Evolutionary conservation across 2,329 filamentous ascomycete species (phyloP), one percentile per base, ranked within the genome.

Genomic region (Pseudonectria foliicola): DNA sequence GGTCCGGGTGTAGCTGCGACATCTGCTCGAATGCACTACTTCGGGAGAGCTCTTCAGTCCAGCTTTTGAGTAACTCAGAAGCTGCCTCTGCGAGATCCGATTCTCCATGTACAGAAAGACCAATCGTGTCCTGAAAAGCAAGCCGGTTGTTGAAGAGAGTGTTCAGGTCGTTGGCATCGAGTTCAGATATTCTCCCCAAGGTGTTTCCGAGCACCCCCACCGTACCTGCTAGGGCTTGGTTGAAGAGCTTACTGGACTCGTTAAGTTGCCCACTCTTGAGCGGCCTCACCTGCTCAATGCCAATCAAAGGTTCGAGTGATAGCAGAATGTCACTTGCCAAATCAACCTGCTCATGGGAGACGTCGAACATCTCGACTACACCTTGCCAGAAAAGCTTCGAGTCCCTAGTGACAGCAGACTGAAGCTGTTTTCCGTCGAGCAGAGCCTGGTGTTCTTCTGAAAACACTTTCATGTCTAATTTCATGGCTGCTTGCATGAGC

Each of bases 31-130:
- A 51, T 3, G 61, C 60, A 10, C 52, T 47, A 23, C 54, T 56
- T 27, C 73, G 70, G 13, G 63, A 65, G 24, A 66, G 55, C 56
- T 93, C 78, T 7, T 75, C 75, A 25, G 85, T 92, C 49, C 90
- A 76, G 25, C 78, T 78, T 59, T 95, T 95, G 45, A 96, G 73
- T 18, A 96, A 66, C 46, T 88, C 83, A 6, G 89, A 75, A 1
- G 85, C 81, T 12, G 85, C 82, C 54, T 89, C 82, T 42, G 86
- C 87, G 24, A 92, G 80, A 38, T 80, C 73, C 37, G 83, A 69
- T 46, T 93, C 82, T 12, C 86, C 85, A 28, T 88, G 88, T 37
- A 95, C 79, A 6, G 95, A 75, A 13, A 86, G 73, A 4, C 82
- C 81, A 29, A 95, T 77, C 27, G 95, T 71, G 25, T 85, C 77